phyloP scores from a whole-genome alignment of 768 basidiomycete genomes.

The Cystobasidium onofrii region DNA sequence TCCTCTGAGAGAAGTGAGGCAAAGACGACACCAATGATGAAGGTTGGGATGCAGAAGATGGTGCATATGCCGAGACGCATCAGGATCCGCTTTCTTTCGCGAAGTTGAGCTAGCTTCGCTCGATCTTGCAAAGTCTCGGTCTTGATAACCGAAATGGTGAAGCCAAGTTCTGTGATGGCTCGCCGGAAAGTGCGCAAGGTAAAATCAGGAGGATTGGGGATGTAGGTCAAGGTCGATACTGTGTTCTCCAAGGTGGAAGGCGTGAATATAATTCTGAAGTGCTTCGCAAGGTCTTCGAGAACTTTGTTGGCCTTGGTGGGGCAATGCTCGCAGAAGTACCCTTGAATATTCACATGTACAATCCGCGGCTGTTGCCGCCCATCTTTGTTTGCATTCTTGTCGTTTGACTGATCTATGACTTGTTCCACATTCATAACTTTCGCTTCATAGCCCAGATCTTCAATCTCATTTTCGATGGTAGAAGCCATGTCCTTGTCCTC shows the following conservation, averaged over 20 bases:
- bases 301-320: constrained; percentile 50
- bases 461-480: constrained; percentile 34
- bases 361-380: neutral
- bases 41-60: constrained; percentile 64
- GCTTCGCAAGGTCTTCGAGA: constrained; percentile 34
- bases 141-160: constrained; percentile 49
- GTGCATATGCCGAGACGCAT: constrained; percentile 55
- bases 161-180: constrained; percentile 50
- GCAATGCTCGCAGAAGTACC: constrained; percentile 61
- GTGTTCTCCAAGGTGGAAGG: constrained; percentile 45
- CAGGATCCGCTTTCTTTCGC: constrained; percentile 56
- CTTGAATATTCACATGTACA: constrained; percentile 56
- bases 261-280: constrained; percentile 35
- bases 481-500: neutral
- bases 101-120: constrained; percentile 54
- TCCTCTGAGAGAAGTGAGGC: constrained; percentile 58
- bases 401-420: too few species aligned
- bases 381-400: neutral
- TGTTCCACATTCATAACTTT: constrained; percentile 45
- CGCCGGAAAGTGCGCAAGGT: constrained; percentile 61
- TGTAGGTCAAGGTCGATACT: constrained; percentile 50
- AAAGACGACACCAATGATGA: constrained; percentile 68
- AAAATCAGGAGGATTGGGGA: constrained; percentile 51
- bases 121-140: constrained; percentile 58
- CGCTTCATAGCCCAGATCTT: constrained; percentile 46